phyloP scores from a whole-genome alignment of 148 eudicot genomes.

The Chenopodium berlandieri region DNA sequence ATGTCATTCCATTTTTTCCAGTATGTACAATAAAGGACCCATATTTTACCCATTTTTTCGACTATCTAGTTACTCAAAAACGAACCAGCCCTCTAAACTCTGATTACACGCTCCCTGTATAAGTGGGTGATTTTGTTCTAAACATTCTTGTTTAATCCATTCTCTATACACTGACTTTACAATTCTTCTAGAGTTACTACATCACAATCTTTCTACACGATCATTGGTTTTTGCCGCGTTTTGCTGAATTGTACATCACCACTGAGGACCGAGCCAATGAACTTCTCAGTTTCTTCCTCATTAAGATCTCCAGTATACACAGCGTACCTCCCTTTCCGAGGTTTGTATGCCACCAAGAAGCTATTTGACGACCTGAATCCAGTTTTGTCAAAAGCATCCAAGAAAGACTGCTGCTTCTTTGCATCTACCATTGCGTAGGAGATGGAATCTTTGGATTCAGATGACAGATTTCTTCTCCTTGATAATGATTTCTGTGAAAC shows the following conservation, averaged over 20 bases:
- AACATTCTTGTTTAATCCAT: neutral
- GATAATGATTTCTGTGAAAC: slow-evolving; percentile 74
- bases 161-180: slow-evolving; percentile 15
- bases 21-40: neutral
- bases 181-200: neutral
- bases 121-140: neutral
- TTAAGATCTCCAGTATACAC: slow-evolving; percentile 42
- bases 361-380: slow-evolving; percentile 56
- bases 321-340: slow-evolving; percentile 68
- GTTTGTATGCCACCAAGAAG: slow-evolving; percentile 80
- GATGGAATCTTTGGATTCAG: slow-evolving; percentile 53
- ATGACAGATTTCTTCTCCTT: slow-evolving; percentile 43
- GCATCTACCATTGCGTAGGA: slow-evolving; percentile 72
- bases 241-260: slow-evolving; percentile 80
- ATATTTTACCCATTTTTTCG: no score
- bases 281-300: slow-evolving; percentile 62
- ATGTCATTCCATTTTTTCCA: neutral
- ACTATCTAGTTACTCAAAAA: neutral
- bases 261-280: slow-evolving; percentile 71
- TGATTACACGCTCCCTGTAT: neutral
- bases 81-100: neutral
- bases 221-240: slow-evolving; percentile 53
- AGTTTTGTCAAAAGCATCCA: slow-evolving; percentile 59
- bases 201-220: slow-evolving; percentile 30
- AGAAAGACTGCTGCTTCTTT: slow-evolving; percentile 55